Conservation (phyloP, 164 flowering plant species). For the Tinospora cordifolia region DNA sequence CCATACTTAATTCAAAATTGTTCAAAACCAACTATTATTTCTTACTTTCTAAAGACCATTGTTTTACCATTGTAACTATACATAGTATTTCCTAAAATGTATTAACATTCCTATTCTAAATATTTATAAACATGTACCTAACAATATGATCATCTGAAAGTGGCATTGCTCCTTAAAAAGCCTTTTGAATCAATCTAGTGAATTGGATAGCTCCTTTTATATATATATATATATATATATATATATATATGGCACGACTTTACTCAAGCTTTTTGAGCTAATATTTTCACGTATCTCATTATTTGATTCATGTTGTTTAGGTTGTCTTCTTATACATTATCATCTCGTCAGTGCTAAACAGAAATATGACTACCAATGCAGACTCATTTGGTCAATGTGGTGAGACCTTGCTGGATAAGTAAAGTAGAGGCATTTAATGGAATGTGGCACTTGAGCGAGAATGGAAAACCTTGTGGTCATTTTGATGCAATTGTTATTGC, state of each 20-base stretch:
- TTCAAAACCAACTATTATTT: too few species aligned
- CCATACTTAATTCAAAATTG: too few species aligned
- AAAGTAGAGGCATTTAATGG: slow-evolving; percentile 82
- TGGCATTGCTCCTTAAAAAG: neutral
- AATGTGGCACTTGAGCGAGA: slow-evolving; percentile 88
- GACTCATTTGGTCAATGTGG: slow-evolving; percentile 59
- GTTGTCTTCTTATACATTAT: neutral
- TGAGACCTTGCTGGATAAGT: slow-evolving; percentile 93
- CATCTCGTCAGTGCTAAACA: slow-evolving; percentile 6
- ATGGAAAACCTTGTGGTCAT: slow-evolving; percentile 73
- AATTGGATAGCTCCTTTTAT: neutral
- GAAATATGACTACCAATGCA: slow-evolving; percentile 27
- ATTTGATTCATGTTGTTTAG: neutral
- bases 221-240: too few species aligned
- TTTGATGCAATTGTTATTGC: slow-evolving; percentile 90
- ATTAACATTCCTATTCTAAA: too few species aligned
- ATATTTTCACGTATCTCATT: neutral
- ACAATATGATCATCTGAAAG: neutral
- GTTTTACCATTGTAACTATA: too few species aligned
- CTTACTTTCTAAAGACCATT: too few species aligned
- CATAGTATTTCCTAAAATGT: too few species aligned
- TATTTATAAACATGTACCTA: too few species aligned
- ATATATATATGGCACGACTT: too few species aligned
- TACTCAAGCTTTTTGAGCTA: neutral
- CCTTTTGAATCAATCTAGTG: neutral